A percentile compares a stretch with the other conserved stretches of the same genome.
Conservation (phyloP, 2,329 filamentous ascomycete species). For the Lachnellula arida region DNA sequence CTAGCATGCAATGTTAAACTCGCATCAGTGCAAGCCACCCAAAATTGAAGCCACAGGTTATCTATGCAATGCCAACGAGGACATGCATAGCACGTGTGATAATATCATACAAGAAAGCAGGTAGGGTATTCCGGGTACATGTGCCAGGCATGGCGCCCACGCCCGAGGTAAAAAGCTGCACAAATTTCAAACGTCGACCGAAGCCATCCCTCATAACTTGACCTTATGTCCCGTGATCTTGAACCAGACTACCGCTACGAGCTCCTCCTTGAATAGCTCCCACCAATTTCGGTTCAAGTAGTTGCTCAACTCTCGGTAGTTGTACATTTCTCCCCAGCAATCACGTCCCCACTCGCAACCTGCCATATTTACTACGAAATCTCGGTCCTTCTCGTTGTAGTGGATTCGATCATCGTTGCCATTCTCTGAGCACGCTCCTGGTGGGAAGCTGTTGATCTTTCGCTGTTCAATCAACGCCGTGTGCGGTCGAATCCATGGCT, state of each 20-base stretch:
- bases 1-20: background rate
- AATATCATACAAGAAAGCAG: background rate
- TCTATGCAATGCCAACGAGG: background rate
- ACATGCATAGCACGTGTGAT: background rate
- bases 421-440: slow-evolving; percentile 78
- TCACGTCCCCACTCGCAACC: slow-evolving; percentile 96
- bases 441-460: slow-evolving; percentile 90
- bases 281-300: slow-evolving; percentile 78
- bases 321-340: slow-evolving; percentile 98
- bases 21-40: background rate
- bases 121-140: slow-evolving; percentile 7
- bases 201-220: slow-evolving; percentile 20
- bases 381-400: slow-evolving; percentile 78
- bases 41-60: background rate
- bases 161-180: background rate
- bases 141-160: background rate
- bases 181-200: background rate
- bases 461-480: slow-evolving; percentile 87
- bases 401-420: slow-evolving; percentile 74
- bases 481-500: slow-evolving; percentile 88
- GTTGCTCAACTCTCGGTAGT: slow-evolving; percentile 87
- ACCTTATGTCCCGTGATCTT: slow-evolving; percentile 54
- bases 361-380: slow-evolving; percentile 98
- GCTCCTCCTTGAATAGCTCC: slow-evolving; percentile 69
- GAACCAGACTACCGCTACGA: slow-evolving; percentile 56